Percentiles rank a stretch among this genome's conserved stretches.
Conservation (phyloP, 352 stramenopile genomes). For the Aphanomyces euteiches region DNA sequence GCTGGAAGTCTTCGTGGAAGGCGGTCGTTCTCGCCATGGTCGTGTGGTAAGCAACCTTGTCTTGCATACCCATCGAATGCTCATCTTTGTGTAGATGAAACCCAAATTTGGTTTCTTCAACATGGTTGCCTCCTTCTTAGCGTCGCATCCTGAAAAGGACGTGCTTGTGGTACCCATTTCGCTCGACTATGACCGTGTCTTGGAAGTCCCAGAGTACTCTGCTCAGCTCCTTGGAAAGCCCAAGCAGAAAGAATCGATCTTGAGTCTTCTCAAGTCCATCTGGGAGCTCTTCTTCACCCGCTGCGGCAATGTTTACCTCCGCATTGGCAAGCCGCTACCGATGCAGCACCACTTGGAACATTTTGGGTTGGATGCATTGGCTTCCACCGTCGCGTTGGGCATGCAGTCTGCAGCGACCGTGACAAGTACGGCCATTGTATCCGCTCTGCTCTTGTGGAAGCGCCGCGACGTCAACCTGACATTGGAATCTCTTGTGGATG, state of each 20-base stretch:
- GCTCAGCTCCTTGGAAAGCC: slow-evolving; percentile 82
- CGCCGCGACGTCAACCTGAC: slow-evolving; percentile 48
- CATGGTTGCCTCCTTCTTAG: slow-evolving; percentile 38
- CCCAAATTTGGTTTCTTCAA: slow-evolving; percentile 41
- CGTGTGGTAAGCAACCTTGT: slow-evolving; percentile 49
- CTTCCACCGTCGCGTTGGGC: slow-evolving; percentile 49
- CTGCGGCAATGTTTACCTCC: slow-evolving; percentile 82
- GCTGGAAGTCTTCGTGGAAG: slow-evolving; percentile 88
- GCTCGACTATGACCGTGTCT: slow-evolving; percentile 87
- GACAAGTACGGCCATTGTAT: slow-evolving; percentile 68
- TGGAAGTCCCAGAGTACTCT: slow-evolving; percentile 83
- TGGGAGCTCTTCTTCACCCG: slow-evolving; percentile 66
- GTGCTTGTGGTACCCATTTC: slow-evolving; percentile 81
- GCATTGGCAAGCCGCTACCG: slow-evolving; percentile 65
- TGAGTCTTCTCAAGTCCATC: slow-evolving; percentile 67
- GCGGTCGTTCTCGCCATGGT: slow-evolving; percentile 75
- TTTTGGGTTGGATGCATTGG: slow-evolving; percentile 43
- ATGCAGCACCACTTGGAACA: slow-evolving; percentile 45
- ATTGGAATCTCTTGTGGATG: slow-evolving; percentile 50
- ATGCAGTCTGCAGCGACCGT: slow-evolving; percentile 77
- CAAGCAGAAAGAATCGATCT: slow-evolving; percentile 79
- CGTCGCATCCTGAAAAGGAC: slow-evolving; percentile 34
- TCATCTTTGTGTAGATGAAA: slow-evolving; percentile 30
- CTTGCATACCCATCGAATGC: slow-evolving; percentile 36
- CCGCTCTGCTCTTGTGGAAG: slow-evolving; percentile 76